Evolutionary conservation across 2,329 filamentous ascomycete species (phyloP).

Genomic region (Cytospora piceicola): DNA sequence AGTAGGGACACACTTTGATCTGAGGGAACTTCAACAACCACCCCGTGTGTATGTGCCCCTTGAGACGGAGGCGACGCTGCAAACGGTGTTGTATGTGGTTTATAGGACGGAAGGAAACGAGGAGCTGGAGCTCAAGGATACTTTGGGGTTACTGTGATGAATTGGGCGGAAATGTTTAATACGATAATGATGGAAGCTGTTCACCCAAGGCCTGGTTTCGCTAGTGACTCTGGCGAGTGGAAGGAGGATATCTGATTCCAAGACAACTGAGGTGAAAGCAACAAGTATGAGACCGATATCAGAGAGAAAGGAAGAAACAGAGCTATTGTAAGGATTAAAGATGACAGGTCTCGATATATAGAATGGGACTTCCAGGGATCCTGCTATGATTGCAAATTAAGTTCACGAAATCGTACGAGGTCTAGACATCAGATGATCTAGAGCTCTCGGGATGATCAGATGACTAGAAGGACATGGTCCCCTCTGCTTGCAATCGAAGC

Average conservation of each 20-base stretch:
- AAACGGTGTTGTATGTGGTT: background rate
- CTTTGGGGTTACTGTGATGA: background rate
- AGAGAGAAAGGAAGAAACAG: no score
- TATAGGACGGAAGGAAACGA: background rate
- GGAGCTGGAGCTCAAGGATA: background rate
- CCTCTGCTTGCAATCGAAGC: no score
- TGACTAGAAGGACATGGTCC: constrained; percentile 6
- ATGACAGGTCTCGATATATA: constrained; percentile 7
- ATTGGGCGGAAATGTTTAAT: background rate
- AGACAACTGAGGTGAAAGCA: background rate
- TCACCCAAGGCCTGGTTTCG: no score
- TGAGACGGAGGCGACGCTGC: no score
- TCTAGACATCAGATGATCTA: no score
- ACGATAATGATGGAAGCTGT: background rate
- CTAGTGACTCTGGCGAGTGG: no score
- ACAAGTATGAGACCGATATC: background rate
- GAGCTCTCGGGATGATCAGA: constrained; percentile 7
- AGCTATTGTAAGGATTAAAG: background rate
- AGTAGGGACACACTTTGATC: background rate
- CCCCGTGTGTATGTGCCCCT: no score
- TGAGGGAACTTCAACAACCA: no score
- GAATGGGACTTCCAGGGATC: constrained; percentile 8
- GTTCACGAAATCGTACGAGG: constrained; percentile 22
- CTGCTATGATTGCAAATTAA: background rate
- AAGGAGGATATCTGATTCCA: no score